Conservation (phyloP, 345 rosid species). For the Angophora floribunda region DNA sequence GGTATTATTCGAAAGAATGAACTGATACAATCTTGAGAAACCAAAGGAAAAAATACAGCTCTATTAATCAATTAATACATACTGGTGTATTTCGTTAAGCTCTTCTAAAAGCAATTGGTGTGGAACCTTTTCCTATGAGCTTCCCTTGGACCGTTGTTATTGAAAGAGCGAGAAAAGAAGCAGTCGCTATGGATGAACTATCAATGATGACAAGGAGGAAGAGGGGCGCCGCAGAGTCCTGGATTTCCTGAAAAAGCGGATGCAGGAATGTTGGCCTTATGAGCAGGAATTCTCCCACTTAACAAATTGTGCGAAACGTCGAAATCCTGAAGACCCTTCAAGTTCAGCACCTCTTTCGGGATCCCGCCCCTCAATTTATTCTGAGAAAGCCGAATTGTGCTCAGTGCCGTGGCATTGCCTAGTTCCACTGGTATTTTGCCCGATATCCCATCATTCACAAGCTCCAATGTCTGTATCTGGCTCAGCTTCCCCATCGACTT, state of each 20-base stretch:
- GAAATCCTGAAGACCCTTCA: constrained; percentile 28
- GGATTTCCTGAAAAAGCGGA: constrained; percentile 30
- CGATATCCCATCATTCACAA: constrained; percentile 13
- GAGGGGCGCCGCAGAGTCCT: constrained; percentile 44
- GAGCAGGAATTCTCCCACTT: constrained; percentile 35
- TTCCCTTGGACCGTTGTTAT: neutral
- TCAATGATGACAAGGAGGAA: constrained; percentile 33
- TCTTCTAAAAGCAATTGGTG: neutral
- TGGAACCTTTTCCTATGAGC: neutral
- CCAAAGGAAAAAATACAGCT: neutral
- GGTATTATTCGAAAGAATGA: neutral
- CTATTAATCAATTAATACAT: neutral
- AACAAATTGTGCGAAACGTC: constrained; percentile 30
- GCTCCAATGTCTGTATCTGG: constrained; percentile 23
- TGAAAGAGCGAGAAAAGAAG: neutral
- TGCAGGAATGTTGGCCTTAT: constrained; percentile 23
- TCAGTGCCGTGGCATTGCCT: constrained; percentile 21
- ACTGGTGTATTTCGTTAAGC: neutral
- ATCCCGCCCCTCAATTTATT: constrained; percentile 33
- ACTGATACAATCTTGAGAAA: neutral
- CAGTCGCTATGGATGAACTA: neutral
- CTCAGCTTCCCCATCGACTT: constrained; percentile 24
- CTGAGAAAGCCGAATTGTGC: constrained; percentile 26
- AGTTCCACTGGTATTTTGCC: constrained; percentile 41
- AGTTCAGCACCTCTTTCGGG: constrained; percentile 22